Evolutionary conservation across 2,329 filamentous ascomycete genomes (phyloP), one percentile per base, ranked within the genome.

Genomic region (Fusarium aywerte): DNA sequence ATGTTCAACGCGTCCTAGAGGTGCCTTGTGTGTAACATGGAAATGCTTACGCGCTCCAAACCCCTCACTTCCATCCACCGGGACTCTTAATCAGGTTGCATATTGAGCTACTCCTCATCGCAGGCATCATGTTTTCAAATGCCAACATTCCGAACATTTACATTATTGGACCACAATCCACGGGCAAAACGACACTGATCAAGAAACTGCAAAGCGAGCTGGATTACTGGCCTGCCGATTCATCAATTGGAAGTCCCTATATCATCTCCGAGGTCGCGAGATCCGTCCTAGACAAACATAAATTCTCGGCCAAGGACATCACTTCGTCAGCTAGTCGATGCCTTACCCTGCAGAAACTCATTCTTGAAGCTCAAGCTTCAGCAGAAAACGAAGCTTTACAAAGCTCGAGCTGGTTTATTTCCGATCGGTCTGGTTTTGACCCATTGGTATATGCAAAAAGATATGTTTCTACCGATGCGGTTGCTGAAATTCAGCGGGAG

Each of bases 151-250:
- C 54, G 0, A 65, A 53, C 35, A 76, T 82, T 31, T 83, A 82
- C 69, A 77, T 83, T 35, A 73, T 82, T 29, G 81, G 81, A 4
- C 77, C 81, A 4, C 81, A 82, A 43, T 81, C 76, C 42, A 82
- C 80, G 2, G 81, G 81, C 35, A 83, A 83, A 63, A 82, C 79
- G 2, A 82, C 81, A 0, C 73, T 83, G 2, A 74, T 79, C 54
- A 73, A 76, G 35, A 74, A 74, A 2, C 71, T 83, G 3, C 68
- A 71, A 23, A 51, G 27, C 0, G 59, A 69, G 10, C 71, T 79
- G 51, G 44, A 58, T 10, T 35, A 56, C 31, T 56, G 32, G 20
- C 62, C 65, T 16, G 18, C 44, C 5, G 53, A 38, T 16, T 25
- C 31, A 13, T 45, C 51, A 13, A 53, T 61, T 8, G 29, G 61